Conservation (phyloP, 83 land plant species). For the Picea engelmannii region DNA sequence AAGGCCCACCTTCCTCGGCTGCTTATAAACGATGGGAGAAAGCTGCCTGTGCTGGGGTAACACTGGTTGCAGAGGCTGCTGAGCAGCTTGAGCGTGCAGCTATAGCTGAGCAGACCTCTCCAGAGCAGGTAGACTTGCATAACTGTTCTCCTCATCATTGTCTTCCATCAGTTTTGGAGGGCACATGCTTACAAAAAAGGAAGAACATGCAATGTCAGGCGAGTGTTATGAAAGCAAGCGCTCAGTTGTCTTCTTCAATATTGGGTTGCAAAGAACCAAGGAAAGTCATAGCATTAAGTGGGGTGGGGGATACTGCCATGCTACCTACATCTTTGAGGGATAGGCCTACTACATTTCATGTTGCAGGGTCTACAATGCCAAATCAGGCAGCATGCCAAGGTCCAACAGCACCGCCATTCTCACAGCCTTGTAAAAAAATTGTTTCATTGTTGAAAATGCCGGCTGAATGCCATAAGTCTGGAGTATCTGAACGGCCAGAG, state of each 20-base stretch:
- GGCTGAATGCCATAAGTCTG: constrained; percentile 9
- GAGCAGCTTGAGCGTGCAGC: constrained; percentile 68
- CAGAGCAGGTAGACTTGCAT: background rate
- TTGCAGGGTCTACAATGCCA: too few species aligned
- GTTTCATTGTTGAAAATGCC: background rate
- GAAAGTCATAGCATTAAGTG: too few species aligned
- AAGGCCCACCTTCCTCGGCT: constrained; percentile 44
- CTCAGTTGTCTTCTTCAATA: too few species aligned
- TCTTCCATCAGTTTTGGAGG: background rate
- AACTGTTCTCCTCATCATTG: background rate
- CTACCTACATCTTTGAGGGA: too few species aligned
- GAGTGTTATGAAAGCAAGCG: constrained; percentile 4
- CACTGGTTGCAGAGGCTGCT: constrained; percentile 88
- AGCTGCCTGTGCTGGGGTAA: constrained; percentile 81
- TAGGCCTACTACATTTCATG: too few species aligned
- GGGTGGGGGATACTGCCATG: too few species aligned
- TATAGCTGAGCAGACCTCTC: constrained; percentile 10
- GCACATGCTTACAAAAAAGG: constrained; percentile 13
- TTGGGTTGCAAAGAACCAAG: too few species aligned
- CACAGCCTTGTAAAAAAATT: background rate
- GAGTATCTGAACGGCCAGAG: constrained; percentile 13
- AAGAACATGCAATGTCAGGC: background rate
- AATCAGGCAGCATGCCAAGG: background rate
- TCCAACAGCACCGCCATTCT: constrained; percentile 1
- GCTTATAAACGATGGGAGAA: constrained; percentile 76